Percentiles rank a stretch among this genome's conserved stretches.
Evolutionary conservation across 1,139 yeast species (phyloP).

Genomic region (Yamadazyma blattariae): DNA sequence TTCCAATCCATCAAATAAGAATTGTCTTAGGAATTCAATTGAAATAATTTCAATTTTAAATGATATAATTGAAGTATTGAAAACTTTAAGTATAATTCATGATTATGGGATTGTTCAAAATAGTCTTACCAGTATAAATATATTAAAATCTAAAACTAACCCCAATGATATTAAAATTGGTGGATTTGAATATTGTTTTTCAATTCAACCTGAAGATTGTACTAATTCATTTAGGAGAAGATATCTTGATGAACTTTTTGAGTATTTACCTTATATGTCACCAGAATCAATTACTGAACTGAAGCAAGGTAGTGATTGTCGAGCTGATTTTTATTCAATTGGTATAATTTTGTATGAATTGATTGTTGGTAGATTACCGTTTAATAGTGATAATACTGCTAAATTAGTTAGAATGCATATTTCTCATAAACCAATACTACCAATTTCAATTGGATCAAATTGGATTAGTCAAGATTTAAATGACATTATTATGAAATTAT

Average conservation of each 20-base stretch:
- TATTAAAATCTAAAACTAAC: slow-evolving; percentile 27
- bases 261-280: slow-evolving; percentile 47
- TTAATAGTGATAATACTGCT: slow-evolving; percentile 39
- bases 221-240: slow-evolving; percentile 29
- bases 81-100: slow-evolving; percentile 39
- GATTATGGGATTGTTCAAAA: slow-evolving; percentile 48
- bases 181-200: slow-evolving; percentile 53
- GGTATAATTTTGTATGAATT: slow-evolving; percentile 53
- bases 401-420: slow-evolving; percentile 43
- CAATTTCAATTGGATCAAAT: slow-evolving; percentile 28
- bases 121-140: slow-evolving; percentile 40
- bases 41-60: slow-evolving; percentile 29
- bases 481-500: slow-evolving; percentile 39
- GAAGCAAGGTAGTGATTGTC: slow-evolving; percentile 40
- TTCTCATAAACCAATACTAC: slow-evolving; percentile 40
- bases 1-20: slow-evolving; percentile 1
- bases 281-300: slow-evolving; percentile 51
- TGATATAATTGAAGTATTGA: slow-evolving; percentile 31
- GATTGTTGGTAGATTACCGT: slow-evolving; percentile 46
- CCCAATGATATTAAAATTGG: slow-evolving; percentile 31
- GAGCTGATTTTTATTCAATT: slow-evolving; percentile 51
- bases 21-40: neutral
- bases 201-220: slow-evolving; percentile 43
- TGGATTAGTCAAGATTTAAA: slow-evolving; percentile 40
- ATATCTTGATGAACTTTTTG: slow-evolving; percentile 28